Evolutionary conservation across 805 yeast species (phyloP), one percentile per base, ranked within the genome.

Genomic region (Torulaspora gathmanii): DNA sequence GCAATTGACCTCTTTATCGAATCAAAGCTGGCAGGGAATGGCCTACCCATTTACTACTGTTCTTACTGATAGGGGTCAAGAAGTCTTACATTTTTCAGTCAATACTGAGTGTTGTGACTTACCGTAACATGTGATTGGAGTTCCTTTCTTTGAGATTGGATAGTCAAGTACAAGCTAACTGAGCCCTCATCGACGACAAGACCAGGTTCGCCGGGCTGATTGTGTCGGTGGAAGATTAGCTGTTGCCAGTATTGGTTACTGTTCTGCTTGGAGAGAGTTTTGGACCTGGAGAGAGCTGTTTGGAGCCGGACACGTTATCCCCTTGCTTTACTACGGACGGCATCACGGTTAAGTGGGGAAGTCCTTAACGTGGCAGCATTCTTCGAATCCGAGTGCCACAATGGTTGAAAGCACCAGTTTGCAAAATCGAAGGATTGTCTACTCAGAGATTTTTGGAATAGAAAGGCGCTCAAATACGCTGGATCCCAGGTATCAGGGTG

Each of bases 391-490:
- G 8, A 22, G 5, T 25, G 23, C 6, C 10, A 33, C 16, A 7
- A 48, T 48, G 51, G 43, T 30, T 29, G 40, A 45, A 33, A 44
- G 30, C 15, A 36, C 46, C 26, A 42, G 45, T 33, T 33, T 47
- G 22, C 47, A 44, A 28, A 50, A 50, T 36, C 46, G 60, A 29
- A 47, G 48, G 20, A 47, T 52, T 13, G 42, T 57, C n/a, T 60
- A 49, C 45, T 44, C 56, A 8, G 62, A 62, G 23, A 56, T 60
- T 1, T 62, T 60, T 42, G 66, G 64, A 15, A 46, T 57, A 15
- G 54, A 57, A 30, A 51, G 66, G 37, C 53, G 54, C 25, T 53
- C 49, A 10, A 58, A 59, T 40, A 47, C 56, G 23, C 37, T 43
- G 26, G 52, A 49, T 26, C 42, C 42, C 6, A 39, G 48, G 34